A percentile compares a stretch with the other conserved stretches of the same genome.
These are phyloP conservation scores for Melastoma malabathricum DNA, from an alignment of 345 rosid genomes.

Conservation along the genomic window DNA sequence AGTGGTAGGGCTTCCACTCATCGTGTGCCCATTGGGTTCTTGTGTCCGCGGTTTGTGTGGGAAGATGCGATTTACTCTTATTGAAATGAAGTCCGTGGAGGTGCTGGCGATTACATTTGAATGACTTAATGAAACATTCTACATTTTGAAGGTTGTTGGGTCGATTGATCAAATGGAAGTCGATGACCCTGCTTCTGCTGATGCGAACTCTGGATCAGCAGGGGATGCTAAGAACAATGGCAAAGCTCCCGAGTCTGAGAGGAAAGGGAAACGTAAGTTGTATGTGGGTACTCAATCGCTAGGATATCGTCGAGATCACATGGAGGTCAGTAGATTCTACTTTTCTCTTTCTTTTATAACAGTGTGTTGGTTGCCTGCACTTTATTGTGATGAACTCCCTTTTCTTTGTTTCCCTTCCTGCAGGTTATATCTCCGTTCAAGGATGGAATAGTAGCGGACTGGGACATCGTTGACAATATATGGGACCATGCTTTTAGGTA, in stretches of 20 bases:
- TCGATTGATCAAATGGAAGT: slow-evolving; percentile 84
- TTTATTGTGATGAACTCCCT: too few relatives aligned
- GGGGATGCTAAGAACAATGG: slow-evolving; percentile 41
- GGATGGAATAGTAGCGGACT: slow-evolving; percentile 86
- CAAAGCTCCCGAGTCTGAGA: slow-evolving; percentile 34
- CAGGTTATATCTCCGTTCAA: slow-evolving; percentile 80
- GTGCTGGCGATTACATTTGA: too few relatives aligned
- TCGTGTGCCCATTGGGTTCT: too few relatives aligned
- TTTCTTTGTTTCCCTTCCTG: slow-evolving; percentile 5
- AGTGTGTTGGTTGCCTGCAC: too few relatives aligned
- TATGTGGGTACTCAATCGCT: slow-evolving; percentile 86
- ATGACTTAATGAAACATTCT: background rate
- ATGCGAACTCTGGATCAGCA: slow-evolving; percentile 25
- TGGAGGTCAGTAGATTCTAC: slow-evolving; percentile 53
- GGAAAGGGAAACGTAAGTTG: slow-evolving; percentile 60
- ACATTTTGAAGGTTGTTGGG: slow-evolving; percentile 62
- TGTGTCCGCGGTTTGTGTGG: too few relatives aligned
- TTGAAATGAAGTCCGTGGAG: too few relatives aligned
- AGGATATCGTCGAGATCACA: slow-evolving; percentile 77
- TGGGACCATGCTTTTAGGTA: slow-evolving; percentile 98
- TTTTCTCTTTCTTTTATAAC: background rate
- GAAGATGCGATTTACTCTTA: too few relatives aligned
- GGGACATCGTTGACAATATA: slow-evolving; percentile 89
- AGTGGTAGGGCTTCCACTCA: too few relatives aligned
- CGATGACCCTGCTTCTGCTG: slow-evolving; percentile 37